Evolutionary conservation across 192 early-diverging fungal genomes (phyloP), one percentile per base, ranked within the genome.

Genomic region (Entomortierella chlamydospora): DNA sequence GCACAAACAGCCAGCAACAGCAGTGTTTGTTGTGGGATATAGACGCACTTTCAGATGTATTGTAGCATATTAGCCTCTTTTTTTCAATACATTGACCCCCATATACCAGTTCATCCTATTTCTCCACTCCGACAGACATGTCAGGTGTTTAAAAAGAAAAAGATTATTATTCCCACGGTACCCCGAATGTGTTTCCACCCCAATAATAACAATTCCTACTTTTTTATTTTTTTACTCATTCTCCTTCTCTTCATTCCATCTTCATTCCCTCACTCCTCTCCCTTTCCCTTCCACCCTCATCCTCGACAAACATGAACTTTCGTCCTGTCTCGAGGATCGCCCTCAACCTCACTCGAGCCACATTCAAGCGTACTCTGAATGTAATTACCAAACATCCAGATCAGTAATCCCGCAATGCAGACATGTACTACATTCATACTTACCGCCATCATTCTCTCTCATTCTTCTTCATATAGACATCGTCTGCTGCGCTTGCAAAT

Each of bases 11-110:
- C 68, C 23, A 79, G 34, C 34, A 66, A 61, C 51, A 70, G 61
- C 43, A 70, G 76, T 51, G 67, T 54, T 31, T 79, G 76, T 26
- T 79, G 76, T 31, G 76, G 76, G 22, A 64, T 79, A 70, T 79
- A 70, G 47, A 63, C 13, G 13, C 18, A 58, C 49, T 53, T 15
- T 1, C 3, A 53, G 23, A 7, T 57, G 28, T 34, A 30, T 34
- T 57, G 56, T 57, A 20, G 28, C 34, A 7, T 37, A 34, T 57
- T 37, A n/a, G 31, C 23, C 18, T 41, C 25, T 64, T 53, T 52
- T 53, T 53, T 23, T 43, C 28, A 53, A 66, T 51, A 28, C 17
- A 47, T 29, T 30, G n/a, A 37, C 10, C n/a, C 56, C 18, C 49
- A 33, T 61, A 42, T 61, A 54, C 52, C 57, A 58, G n/a, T 51